A percentile compares a stretch with the other conserved stretches of the same genome.
phyloP scores from a whole-genome alignment of 495 filamentous ascomycete species.

The Oleoguttula mirabilis region DNA sequence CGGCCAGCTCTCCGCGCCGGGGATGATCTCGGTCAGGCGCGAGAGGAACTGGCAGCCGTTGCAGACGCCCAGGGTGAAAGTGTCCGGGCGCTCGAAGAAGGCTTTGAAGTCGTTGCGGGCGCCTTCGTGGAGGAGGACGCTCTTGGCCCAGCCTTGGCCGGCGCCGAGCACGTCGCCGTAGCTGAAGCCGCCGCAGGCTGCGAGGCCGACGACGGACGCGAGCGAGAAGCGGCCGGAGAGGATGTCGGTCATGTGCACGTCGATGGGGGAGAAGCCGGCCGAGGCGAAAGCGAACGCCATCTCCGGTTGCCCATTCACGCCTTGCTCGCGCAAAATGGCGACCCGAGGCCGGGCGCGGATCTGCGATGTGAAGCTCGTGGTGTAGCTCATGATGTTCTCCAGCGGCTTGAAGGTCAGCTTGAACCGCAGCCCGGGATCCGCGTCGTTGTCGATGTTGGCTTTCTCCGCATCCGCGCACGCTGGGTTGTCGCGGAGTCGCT shows the following conservation, averaged over 20 bases:
- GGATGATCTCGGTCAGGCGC: constrained; percentile 70
- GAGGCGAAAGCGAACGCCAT: constrained; percentile 94
- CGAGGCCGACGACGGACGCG: constrained; percentile 70
- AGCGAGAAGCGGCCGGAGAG: constrained; percentile 65
- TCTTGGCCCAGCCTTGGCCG: constrained; percentile 93
- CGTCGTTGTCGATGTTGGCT: constrained; percentile 58
- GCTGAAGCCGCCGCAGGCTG: constrained; percentile 92
- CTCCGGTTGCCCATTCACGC: constrained; percentile 87
- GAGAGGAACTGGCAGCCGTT: constrained; percentile 96
- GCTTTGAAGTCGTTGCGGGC: constrained; percentile 61
- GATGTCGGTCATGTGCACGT: constrained; percentile 96
- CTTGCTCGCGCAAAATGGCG: constrained; percentile 89
- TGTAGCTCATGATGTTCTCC: constrained; percentile 59
- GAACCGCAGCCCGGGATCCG: constrained; percentile 75
- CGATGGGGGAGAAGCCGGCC: constrained; percentile 81
- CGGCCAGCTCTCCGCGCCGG: constrained; percentile 76
- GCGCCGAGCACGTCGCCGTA: constrained; percentile 95
- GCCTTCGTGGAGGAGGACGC: constrained; percentile 69
- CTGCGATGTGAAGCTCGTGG: constrained; percentile 54
- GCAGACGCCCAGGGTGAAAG: constrained; percentile 89
- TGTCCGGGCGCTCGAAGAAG: constrained; percentile 84
- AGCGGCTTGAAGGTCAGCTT: constrained; percentile 71
- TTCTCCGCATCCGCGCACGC: constrained; percentile 79
- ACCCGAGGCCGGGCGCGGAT: constrained; percentile 69
- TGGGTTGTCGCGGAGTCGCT: constrained; percentile 80